phyloP scores from a whole-genome alignment of 2,329 filamentous ascomycete species.

The Graphiopsis chlorocephala region DNA sequence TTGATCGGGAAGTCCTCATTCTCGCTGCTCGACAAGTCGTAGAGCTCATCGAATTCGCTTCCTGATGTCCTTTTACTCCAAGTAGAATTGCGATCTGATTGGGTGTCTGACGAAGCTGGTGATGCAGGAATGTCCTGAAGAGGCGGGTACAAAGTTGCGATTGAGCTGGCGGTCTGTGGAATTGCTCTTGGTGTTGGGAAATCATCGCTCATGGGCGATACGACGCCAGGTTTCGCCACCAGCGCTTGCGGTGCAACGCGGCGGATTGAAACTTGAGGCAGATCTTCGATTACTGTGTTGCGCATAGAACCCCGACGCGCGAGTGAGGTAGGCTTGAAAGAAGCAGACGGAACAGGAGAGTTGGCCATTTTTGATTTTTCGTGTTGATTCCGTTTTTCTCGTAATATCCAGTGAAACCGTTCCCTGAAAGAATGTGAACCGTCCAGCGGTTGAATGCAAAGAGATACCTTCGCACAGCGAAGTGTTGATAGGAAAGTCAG shows the following conservation, averaged over 20 bases:
- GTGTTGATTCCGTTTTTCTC: not conserved
- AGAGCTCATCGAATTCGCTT: constrained; percentile 81
- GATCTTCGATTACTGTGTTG: constrained; percentile 65
- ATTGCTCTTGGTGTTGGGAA: constrained; percentile 53
- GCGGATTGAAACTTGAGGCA: constrained; percentile 36
- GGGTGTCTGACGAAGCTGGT: constrained; percentile 59
- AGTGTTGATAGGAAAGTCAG: constrained; percentile 26
- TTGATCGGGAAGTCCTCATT: constrained; percentile 53
- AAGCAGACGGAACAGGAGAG: constrained; percentile 48
- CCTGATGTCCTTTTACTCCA: constrained; percentile 65
- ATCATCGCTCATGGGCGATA: constrained; percentile 52
- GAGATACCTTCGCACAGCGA: constrained; percentile 46
- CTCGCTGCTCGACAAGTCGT: constrained; percentile 82
- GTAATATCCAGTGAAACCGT: not conserved
- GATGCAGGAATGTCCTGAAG: constrained; percentile 47
- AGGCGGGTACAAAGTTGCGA: constrained; percentile 18
- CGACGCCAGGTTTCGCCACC: constrained; percentile 34
- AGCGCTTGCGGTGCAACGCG: constrained; percentile 32
- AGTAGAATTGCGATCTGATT: constrained; percentile 38
- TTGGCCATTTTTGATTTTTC: constrained; percentile 40
- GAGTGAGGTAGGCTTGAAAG: constrained; percentile 58
- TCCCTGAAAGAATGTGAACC: constrained; percentile 28
- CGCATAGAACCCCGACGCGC: constrained; percentile 43
- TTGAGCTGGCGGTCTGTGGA: not conserved
- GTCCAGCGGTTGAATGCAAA: constrained; percentile 44